phyloP scores from a whole-genome alignment of 148 eudicot genomes.

The Agrostemma githago region DNA sequence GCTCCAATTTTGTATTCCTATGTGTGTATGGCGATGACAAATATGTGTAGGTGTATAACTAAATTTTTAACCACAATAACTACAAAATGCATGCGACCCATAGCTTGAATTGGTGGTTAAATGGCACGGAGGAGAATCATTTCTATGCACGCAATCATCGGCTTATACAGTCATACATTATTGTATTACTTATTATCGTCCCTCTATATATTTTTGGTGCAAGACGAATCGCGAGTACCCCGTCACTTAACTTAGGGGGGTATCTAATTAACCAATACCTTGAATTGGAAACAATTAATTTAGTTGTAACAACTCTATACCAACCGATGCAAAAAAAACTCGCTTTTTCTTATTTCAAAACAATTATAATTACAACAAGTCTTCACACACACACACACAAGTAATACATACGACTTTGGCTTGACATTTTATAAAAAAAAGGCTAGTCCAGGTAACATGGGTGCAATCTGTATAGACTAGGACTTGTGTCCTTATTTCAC shows the following conservation, averaged over 20 bases:
- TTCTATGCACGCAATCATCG: too few species aligned
- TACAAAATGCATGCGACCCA: too few species aligned
- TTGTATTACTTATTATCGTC: neutral
- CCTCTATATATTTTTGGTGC: neutral
- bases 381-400: conserved; percentile 10
- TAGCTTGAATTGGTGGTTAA: too few species aligned
- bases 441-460: conserved; percentile 6
- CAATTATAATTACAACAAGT: neutral
- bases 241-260: neutral
- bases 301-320: neutral
- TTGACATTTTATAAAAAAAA: neutral
- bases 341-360: neutral
- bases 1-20: too few species aligned
- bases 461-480: conserved; percentile 11
- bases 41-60: too few species aligned
- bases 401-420: neutral
- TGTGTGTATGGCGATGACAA: too few species aligned
- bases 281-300: neutral
- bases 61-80: too few species aligned
- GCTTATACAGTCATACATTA: neutral
- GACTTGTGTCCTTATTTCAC: conserved; percentile 13
- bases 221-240: neutral
- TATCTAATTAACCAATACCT: neutral
- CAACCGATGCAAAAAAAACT: neutral
- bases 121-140: too few species aligned